Evolutionary conservation across 2,329 filamentous ascomycete genomes (phyloP).

Genomic region (Botryotinia calthae): DNA sequence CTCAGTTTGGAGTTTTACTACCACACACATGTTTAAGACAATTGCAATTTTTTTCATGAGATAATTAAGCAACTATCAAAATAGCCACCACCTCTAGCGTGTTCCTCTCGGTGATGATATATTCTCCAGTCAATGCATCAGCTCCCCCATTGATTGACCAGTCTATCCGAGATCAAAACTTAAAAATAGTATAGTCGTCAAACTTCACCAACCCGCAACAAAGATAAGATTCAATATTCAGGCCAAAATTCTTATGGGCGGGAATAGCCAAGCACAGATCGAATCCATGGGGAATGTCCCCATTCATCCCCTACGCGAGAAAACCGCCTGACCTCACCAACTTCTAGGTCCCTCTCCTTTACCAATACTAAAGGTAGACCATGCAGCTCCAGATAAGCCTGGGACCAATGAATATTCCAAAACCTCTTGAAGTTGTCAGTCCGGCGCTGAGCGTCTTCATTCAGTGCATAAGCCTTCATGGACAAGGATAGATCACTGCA

Average conservation of each 20-base stretch:
- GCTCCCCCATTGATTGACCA: no score
- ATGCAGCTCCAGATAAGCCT: background rate
- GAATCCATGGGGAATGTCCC: background rate
- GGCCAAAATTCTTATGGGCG: no score
- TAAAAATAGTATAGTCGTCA: background rate
- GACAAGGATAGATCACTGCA: slow-evolving; percentile 3
- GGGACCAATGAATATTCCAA: background rate
- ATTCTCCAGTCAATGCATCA: background rate
- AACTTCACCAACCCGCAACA: no score
- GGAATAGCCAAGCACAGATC: background rate
- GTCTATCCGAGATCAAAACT: no score
- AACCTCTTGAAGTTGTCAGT: background rate
- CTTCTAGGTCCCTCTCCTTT: background rate
- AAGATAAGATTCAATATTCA: background rate
- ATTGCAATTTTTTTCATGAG: no score
- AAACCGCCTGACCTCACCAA: background rate
- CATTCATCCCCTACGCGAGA: slow-evolving; percentile 1
- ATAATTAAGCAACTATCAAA: background rate
- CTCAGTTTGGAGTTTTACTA: background rate
- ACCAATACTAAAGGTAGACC: background rate
- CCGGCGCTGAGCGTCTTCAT: background rate
- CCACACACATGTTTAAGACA: no score
- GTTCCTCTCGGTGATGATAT: background rate
- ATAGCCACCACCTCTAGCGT: background rate
- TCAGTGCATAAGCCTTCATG: slow-evolving; percentile 1